These are phyloP conservation scores for Penicillium daleae DNA, from an alignment of 495 filamentous ascomycete species.

Conservation along the genomic window DNA sequence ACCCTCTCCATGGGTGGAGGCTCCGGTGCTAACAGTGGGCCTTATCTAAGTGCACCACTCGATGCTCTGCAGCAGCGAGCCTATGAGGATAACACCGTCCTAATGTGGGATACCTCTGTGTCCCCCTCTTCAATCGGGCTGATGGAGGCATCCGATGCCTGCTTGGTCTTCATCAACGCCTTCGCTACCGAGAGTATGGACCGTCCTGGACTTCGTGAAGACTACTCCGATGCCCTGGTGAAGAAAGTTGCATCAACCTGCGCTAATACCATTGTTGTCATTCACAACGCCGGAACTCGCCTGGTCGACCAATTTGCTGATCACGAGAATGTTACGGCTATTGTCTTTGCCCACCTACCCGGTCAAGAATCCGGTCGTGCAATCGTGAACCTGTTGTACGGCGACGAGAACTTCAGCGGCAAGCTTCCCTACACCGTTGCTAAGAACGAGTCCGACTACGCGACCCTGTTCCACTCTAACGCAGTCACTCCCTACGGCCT, in stretches of 20 bases:
- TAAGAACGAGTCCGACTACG: conserved; percentile 68
- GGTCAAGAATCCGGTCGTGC: conserved; percentile 78
- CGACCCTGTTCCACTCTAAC: conserved; percentile 37
- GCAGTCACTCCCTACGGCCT: conserved; percentile 41
- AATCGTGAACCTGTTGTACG: conserved; percentile 71
- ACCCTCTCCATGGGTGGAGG: conserved; percentile 58
- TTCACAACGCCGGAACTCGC: conserved; percentile 46
- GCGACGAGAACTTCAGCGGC: conserved; percentile 65
- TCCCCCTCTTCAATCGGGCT: conserved; percentile 39
- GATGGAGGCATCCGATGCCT: conserved; percentile 46
- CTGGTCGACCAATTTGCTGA: conserved; percentile 46
- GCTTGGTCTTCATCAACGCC: conserved; percentile 66
- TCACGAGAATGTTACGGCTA: conserved; percentile 67
- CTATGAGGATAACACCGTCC: conserved; percentile 47
- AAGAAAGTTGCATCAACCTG: conserved; percentile 57
- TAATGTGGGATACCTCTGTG: conserved; percentile 50
- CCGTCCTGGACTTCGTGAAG: conserved; percentile 25
- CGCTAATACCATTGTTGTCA: conserved; percentile 54
- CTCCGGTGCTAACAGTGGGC: conserved; percentile 25
- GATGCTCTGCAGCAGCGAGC: conserved; percentile 56
- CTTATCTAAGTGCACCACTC: conserved; percentile 55
- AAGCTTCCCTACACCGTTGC: conserved; percentile 81
- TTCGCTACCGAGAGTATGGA: conserved; percentile 58
- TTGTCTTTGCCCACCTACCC: conserved; percentile 74
- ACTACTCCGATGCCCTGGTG: conserved; percentile 58